A percentile compares a stretch with the other conserved stretches of the same genome.
These are phyloP conservation scores for Penicillium olsonii DNA, from an alignment of 2,329 filamentous ascomycete genomes.

Conservation along the genomic window DNA sequence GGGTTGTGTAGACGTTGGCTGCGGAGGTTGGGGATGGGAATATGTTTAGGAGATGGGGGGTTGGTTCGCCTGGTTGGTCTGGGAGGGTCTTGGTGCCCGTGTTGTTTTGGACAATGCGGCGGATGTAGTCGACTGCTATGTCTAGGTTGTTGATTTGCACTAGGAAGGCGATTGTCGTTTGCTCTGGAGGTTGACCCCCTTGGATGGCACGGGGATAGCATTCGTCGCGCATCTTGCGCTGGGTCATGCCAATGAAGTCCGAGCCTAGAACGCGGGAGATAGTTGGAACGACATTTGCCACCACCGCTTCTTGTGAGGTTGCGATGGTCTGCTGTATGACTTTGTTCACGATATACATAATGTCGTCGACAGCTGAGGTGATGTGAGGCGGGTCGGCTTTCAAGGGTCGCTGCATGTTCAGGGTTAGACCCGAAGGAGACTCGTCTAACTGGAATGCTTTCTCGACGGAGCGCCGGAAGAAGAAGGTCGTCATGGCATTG, in stretches of 20 bases:
- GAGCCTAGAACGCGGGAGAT: slow-evolving; percentile 77
- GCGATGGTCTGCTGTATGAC: slow-evolving; percentile 83
- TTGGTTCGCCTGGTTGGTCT: slow-evolving; percentile 22
- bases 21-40: slow-evolving; percentile 83
- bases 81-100: slow-evolving; percentile 45
- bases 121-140: slow-evolving; percentile 85
- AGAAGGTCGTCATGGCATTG: slow-evolving; percentile 91
- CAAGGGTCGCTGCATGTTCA: slow-evolving; percentile 71
- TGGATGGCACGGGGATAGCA: slow-evolving; percentile 83
- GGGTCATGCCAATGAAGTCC: slow-evolving; percentile 96
- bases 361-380: slow-evolving; percentile 92
- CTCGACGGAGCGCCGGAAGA: slow-evolving; percentile 93
- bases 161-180: slow-evolving; percentile 84
- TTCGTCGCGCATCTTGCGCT: slow-evolving; percentile 96
- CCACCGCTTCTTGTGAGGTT: slow-evolving; percentile 78
- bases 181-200: slow-evolving; percentile 81
- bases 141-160: slow-evolving; percentile 96
- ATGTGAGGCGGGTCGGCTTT: slow-evolving; percentile 84
- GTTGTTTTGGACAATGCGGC: slow-evolving; percentile 75
- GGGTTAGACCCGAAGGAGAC: slow-evolving; percentile 73
- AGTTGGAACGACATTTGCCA: slow-evolving; percentile 75
- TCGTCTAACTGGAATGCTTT: slow-evolving; percentile 98
- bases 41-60: slow-evolving; percentile 55
- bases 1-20: slow-evolving; percentile 64
- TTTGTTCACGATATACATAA: slow-evolving; percentile 98